These are phyloP conservation scores for Endogone sp. DNA, from an alignment of 192 early-diverging fungal genomes.

Conservation along the genomic window DNA sequence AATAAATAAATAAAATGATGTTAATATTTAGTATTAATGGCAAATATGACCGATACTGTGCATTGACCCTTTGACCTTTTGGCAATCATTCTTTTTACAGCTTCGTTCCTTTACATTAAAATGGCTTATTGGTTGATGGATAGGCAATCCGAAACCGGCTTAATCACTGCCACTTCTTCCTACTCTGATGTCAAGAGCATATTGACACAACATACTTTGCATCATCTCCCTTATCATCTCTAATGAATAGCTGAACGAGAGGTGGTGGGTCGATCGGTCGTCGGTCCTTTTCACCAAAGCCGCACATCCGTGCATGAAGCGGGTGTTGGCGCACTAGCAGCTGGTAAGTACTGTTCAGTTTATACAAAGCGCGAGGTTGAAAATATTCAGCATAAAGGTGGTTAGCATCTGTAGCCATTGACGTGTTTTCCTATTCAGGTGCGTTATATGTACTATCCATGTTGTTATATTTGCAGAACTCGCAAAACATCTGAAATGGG, in stretches of 20 bases:
- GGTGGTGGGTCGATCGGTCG: slow-evolving; percentile 76
- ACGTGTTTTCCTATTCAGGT: background rate
- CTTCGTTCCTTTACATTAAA: too few species aligned
- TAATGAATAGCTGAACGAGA: slow-evolving; percentile 63
- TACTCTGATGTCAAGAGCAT: background rate
- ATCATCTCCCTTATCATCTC: slow-evolving; percentile 46
- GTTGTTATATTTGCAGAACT: background rate
- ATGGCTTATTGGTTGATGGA: too few species aligned
- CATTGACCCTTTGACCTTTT: slow-evolving; percentile 3
- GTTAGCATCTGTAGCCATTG: background rate
- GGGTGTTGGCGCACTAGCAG: slow-evolving; percentile 72
- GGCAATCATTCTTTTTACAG: too few species aligned
- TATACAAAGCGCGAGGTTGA: background rate
- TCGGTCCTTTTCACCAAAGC: slow-evolving; percentile 79
- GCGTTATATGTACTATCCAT: background rate
- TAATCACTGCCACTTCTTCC: background rate
- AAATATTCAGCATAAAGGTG: background rate
- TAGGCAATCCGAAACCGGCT: too few species aligned
- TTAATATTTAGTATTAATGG: background rate
- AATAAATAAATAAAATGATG: slow-evolving; percentile 1
- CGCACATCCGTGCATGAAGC: slow-evolving; percentile 74
- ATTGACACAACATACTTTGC: slow-evolving; percentile 32
- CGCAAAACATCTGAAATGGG: too few species aligned
- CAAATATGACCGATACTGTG: slow-evolving; percentile 10
- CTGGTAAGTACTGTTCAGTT: slow-evolving; percentile 42